These are phyloP conservation scores for Tylopilus balloui DNA, from an alignment of 768 basidiomycete genomes.

Conservation along the genomic window DNA sequence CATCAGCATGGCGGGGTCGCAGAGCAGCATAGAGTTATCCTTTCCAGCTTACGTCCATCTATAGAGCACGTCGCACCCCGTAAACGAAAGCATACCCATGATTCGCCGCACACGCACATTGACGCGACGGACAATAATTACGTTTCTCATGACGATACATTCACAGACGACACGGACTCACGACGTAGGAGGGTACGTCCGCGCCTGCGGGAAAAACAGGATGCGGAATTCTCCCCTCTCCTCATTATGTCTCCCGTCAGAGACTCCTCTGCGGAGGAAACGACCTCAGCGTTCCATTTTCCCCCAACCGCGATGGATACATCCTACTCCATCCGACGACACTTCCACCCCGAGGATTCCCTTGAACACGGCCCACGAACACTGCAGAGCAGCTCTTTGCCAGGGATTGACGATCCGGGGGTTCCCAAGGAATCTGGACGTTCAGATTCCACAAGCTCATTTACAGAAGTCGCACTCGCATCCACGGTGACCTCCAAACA, in stretches of 20 bases:
- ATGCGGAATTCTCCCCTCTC: conserved; percentile 23
- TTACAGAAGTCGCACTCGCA: conserved; percentile 20
- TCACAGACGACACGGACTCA: not conserved
- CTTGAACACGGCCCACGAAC: not conserved
- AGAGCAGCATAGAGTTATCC: not conserved
- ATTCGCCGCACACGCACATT: not conserved
- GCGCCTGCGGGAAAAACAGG: conserved; percentile 4
- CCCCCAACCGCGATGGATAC: not conserved
- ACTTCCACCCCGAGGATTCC: not conserved
- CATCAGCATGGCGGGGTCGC: not conserved
- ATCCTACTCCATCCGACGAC: conserved; percentile 1
- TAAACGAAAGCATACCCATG: conserved; percentile 19
- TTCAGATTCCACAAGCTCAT: conserved; percentile 12
- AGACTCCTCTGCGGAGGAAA: not conserved
- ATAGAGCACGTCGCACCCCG: not conserved
- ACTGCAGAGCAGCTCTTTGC: not conserved
- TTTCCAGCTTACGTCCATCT: not conserved
- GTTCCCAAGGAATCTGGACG: conserved; percentile 1
- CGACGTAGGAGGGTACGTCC: conserved; percentile 5
- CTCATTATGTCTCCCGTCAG: conserved; percentile 14
- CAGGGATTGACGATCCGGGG: not conserved
- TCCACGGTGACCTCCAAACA: not conserved
- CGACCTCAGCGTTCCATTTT: not conserved
- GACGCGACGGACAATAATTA: not conserved
- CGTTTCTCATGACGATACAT: not conserved